Evolutionary conservation across 2,329 filamentous ascomycete species (phyloP).

Genomic region (Aspergillus tamarii): DNA sequence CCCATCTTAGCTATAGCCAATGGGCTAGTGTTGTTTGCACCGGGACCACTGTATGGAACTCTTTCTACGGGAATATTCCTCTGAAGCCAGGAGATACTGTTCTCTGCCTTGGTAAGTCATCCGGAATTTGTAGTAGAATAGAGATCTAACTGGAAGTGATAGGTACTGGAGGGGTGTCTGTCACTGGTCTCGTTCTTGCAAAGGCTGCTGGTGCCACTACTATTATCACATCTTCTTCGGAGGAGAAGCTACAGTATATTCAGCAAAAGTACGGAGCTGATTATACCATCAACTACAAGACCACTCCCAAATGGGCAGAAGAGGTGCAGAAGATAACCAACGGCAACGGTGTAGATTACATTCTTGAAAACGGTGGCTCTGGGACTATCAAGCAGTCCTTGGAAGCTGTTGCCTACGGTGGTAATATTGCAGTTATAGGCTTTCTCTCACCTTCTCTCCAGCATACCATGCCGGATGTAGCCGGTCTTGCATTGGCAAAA

Average conservation of each 20-base stretch:
- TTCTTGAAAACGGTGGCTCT: slow-evolving; percentile 47
- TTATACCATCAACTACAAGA: slow-evolving; percentile 45
- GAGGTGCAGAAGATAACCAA: slow-evolving; percentile 34
- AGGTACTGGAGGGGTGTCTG: slow-evolving; percentile 48
- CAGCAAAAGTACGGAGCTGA: slow-evolving; percentile 45
- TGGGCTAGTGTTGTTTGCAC: slow-evolving; percentile 41
- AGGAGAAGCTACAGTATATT: slow-evolving; percentile 29
- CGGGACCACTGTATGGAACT: slow-evolving; percentile 48
- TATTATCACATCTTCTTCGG: slow-evolving; percentile 50
- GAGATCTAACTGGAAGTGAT: slow-evolving; percentile 25
- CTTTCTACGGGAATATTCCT: slow-evolving; percentile 42
- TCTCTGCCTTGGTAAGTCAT: slow-evolving; percentile 28
- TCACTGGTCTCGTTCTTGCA: slow-evolving; percentile 44
- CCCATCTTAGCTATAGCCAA: slow-evolving; percentile 32
- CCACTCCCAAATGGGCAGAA: slow-evolving; percentile 6
- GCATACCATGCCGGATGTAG: slow-evolving; percentile 9
- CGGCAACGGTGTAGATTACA: slow-evolving; percentile 44
- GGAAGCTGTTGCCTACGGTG: slow-evolving; percentile 7
- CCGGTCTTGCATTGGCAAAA: slow-evolving; percentile 24
- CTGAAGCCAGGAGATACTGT: slow-evolving; percentile 20
- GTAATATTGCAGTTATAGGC: slow-evolving; percentile 3
- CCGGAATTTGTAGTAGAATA: background rate
- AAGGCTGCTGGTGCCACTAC: slow-evolving; percentile 49
- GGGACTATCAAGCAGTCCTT: slow-evolving; percentile 44
- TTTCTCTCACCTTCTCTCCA: background rate